Percentiles rank a stretch among this genome's conserved stretches.
Evolutionary conservation across 805 yeast species (phyloP).

Genomic region (Ogataea sp.): DNA sequence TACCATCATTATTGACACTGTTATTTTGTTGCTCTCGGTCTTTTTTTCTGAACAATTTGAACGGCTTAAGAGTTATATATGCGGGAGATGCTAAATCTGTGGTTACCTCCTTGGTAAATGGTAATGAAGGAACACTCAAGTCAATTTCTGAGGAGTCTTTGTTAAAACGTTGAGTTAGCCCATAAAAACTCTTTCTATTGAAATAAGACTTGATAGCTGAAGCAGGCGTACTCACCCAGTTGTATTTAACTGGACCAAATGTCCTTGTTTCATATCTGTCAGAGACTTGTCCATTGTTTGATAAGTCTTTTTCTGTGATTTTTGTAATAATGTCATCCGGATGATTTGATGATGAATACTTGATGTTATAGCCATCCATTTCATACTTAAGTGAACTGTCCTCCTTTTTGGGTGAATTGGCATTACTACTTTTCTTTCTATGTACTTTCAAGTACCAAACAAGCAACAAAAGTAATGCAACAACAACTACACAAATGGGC

Average conservation of each 20-base stretch:
- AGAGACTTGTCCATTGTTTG: too few relatives aligned
- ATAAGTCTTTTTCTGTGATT: too few relatives aligned
- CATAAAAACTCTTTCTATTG: slow-evolving; percentile 13
- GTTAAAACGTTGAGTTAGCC: not conserved
- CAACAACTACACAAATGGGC: slow-evolving; percentile 6
- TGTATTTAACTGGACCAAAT: slow-evolving; percentile 15
- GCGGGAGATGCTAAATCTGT: not conserved
- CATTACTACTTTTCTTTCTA: not conserved
- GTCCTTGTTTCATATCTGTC: not conserved
- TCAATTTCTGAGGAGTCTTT: not conserved
- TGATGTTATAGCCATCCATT: too few relatives aligned
- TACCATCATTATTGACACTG: not conserved
- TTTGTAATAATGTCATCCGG: too few relatives aligned
- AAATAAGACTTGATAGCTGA: slow-evolving; percentile 9
- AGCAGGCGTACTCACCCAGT: slow-evolving; percentile 12
- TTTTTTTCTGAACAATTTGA: slow-evolving; percentile 7
- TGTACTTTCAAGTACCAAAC: slow-evolving; percentile 4
- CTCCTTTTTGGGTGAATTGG: not conserved
- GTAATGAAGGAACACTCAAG: not conserved
- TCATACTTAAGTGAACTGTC: too few relatives aligned
- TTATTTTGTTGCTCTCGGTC: not conserved
- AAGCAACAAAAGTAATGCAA: slow-evolving; percentile 1
- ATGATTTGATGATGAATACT: too few relatives aligned
- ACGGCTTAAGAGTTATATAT: slow-evolving; percentile 7
- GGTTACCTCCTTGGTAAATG: not conserved